Conservation (phyloP, 306 rosid species). For the Cucumis cinereus region DNA sequence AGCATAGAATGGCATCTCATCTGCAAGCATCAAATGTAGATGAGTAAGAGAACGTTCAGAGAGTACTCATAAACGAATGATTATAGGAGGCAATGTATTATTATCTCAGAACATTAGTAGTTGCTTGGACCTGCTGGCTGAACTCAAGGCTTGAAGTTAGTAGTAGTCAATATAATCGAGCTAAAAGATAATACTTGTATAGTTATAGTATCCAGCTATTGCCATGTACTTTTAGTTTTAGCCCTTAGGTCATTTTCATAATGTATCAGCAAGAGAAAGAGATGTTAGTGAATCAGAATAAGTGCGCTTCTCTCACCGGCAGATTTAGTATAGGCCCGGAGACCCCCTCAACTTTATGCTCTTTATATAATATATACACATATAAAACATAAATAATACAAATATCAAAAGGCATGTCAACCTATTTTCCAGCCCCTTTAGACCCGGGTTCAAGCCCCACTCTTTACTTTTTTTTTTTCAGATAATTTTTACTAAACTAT, state of each 20-base stretch:
- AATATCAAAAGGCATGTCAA: no score
- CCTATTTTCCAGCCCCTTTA: no score
- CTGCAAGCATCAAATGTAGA: constrained; percentile 29
- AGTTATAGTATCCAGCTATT: not conserved
- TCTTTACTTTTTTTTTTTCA: no score
- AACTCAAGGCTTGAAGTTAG: not conserved
- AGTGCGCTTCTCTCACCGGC: not conserved
- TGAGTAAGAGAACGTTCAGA: not conserved
- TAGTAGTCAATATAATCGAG: not conserved
- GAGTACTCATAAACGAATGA: not conserved
- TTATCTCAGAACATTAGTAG: not conserved
- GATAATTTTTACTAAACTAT: no score
- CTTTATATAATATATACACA: no score
- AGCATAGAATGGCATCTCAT: constrained; percentile 83
- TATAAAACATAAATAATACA: no score
- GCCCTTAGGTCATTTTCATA: not conserved
- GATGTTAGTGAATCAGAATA: not conserved
- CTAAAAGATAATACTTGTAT: not conserved
- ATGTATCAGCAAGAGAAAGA: not conserved
- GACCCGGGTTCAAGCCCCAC: no score
- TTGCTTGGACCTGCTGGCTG: not conserved
- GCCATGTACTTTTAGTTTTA: not conserved
- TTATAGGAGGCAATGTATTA: not conserved
- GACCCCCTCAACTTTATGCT: no score
- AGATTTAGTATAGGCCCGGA: no score